Conservation (phyloP, 495 filamentous ascomycete species). For the Venustampulla echinocandica region DNA sequence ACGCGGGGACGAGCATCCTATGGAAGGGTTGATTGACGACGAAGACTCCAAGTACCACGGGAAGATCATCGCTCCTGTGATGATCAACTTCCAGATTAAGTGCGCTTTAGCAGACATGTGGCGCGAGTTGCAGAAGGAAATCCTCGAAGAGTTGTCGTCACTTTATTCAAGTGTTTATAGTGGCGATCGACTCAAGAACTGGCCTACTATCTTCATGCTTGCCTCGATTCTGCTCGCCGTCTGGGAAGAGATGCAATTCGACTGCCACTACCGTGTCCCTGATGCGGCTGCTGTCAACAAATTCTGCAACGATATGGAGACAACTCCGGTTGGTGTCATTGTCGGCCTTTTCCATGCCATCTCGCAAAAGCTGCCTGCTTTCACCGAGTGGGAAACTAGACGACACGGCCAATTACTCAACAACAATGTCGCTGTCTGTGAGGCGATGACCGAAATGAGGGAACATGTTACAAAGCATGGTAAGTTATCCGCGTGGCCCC, state of each 20-base stretch:
- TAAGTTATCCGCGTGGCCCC: too few relatives aligned
- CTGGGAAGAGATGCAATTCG: constrained; percentile 97
- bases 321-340: constrained; percentile 85
- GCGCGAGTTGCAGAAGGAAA: constrained; percentile 90
- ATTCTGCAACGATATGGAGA: constrained; percentile 93
- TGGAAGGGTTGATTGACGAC: constrained; percentile 73
- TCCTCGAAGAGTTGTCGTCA: constrained; percentile 79
- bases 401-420: constrained; percentile 80
- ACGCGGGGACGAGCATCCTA: constrained; percentile 64
- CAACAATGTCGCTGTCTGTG: constrained; percentile 82
- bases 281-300: constrained; percentile 75
- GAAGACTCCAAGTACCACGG: constrained; percentile 71
- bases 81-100: constrained; percentile 99
- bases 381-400: constrained; percentile 83
- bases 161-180: constrained; percentile 91
- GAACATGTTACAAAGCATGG: constrained; percentile 83
- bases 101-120: constrained; percentile 90
- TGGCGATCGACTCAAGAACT: constrained; percentile 89
- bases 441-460: constrained; percentile 87
- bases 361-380: constrained; percentile 82
- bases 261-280: constrained; percentile 84
- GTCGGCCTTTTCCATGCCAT: constrained; percentile 92
- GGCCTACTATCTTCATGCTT: constrained; percentile 94
- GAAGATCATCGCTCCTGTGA: constrained; percentile 83
- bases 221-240: constrained; percentile 82